Percentiles rank a stretch among this genome's conserved stretches.
Evolutionary conservation across 441 rosid genomes (phyloP).

Genomic region (Populus hybrid): DNA sequence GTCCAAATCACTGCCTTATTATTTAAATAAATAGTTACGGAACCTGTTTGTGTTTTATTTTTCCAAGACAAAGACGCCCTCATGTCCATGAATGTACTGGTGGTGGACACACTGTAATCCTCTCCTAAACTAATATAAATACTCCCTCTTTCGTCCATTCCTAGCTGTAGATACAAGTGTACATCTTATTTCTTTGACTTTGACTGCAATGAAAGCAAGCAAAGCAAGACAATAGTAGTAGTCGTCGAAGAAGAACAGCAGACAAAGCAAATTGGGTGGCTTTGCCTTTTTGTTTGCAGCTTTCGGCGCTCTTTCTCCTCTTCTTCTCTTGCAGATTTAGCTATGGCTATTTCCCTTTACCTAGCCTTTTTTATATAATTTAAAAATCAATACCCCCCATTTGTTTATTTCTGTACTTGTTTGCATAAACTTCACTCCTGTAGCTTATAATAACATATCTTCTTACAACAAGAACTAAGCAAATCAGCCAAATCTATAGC

Average conservation of each 20-base stretch:
- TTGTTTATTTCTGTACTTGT: neutral
- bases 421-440: neutral
- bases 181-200: neutral
- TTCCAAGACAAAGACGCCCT: neutral
- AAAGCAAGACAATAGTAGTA: neutral
- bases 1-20: neutral
- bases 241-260: neutral
- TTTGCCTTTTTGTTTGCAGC: constrained; percentile 29
- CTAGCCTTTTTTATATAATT: neutral
- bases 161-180: neutral
- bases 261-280: constrained; percentile 6
- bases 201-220: neutral
- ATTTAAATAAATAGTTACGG: neutral
- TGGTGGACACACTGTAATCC: neutral
- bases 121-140: neutral
- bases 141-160: neutral
- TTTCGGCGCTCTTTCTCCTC: constrained; percentile 41
- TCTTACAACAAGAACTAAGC: neutral
- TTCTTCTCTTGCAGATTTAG: constrained; percentile 16
- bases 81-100: neutral
- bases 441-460: neutral
- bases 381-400: neutral
- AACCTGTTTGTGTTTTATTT: neutral
- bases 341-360: constrained; percentile 1
- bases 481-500: constrained; percentile 8